Evolutionary conservation across 1,284 basidiomycete genomes (phyloP).

Genomic region (Naganishia liquefaciens): DNA sequence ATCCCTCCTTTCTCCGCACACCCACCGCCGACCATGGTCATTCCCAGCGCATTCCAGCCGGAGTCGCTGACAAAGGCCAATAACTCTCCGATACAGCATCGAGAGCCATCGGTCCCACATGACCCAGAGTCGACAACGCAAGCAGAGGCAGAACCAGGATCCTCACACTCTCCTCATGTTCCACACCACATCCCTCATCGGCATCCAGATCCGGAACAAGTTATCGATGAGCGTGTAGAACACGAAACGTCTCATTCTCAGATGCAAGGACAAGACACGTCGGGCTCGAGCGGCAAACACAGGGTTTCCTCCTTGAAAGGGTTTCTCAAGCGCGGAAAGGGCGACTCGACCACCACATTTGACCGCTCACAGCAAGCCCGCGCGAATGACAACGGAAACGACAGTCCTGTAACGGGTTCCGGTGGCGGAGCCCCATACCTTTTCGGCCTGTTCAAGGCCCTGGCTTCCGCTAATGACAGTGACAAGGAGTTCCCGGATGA

Average conservation of each 20-base stretch:
- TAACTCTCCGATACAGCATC: conserved; percentile 12
- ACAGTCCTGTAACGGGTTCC: conserved; percentile 13
- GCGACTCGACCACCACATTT: neutral
- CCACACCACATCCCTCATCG: neutral
- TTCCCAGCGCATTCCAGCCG: conserved; percentile 26
- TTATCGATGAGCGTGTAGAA: conserved; percentile 5
- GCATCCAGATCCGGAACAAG: conserved; percentile 4
- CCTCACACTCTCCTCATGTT: conserved; percentile 3
- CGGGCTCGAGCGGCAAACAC: neutral
- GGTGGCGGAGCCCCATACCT: conserved; percentile 35
- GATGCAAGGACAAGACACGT: neutral
- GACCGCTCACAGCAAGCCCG: neutral
- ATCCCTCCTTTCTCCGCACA: too few relatives aligned
- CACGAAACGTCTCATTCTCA: conserved; percentile 1
- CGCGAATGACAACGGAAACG: conserved; percentile 8
- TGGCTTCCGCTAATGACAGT: conserved; percentile 39
- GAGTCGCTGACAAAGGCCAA: conserved; percentile 22
- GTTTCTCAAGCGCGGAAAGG: conserved; percentile 16
- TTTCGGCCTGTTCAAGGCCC: conserved; percentile 46
- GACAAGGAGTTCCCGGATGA: conserved; percentile 30
- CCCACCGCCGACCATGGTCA: conserved; percentile 5
- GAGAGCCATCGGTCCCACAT: conserved; percentile 3
- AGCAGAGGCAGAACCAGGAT: conserved; percentile 17
- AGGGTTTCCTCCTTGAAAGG: conserved; percentile 2
- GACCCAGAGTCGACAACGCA: neutral